phyloP scores from a whole-genome alignment of 78 protist genomes.

The Anaeramoeba flamelloides region DNA sequence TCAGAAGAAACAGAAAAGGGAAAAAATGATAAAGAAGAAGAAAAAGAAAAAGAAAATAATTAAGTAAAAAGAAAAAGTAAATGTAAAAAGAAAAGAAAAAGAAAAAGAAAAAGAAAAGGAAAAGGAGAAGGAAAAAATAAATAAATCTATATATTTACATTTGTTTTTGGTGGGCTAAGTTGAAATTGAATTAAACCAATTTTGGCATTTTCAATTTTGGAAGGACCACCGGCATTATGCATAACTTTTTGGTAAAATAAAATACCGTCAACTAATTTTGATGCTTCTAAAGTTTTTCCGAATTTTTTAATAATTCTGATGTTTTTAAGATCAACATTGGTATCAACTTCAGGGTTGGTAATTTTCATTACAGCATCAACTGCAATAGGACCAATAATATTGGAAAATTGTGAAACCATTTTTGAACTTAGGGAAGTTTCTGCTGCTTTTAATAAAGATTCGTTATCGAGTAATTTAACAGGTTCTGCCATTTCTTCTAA shows the following conservation, averaged over 20 bases:
- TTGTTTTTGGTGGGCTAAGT: slow-evolving; percentile 96
- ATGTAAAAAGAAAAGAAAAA: too few species aligned
- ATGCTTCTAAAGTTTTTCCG: slow-evolving; percentile 94
- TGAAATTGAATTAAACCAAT: slow-evolving; percentile 96
- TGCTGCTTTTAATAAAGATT: slow-evolving; percentile 63
- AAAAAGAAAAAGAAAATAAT: too few species aligned
- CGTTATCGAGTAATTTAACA: slow-evolving; percentile 68
- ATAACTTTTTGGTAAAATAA: slow-evolving; percentile 70
- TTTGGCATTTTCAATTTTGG: slow-evolving; percentile 77
- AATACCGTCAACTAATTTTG: slow-evolving; percentile 79
- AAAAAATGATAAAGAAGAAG: too few species aligned
- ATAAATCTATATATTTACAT: slow-evolving; percentile 69
- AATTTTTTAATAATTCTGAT: slow-evolving; percentile 53
- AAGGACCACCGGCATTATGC: slow-evolving; percentile 58
- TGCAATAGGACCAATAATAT: slow-evolving; percentile 82
- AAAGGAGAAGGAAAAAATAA: too few species aligned
- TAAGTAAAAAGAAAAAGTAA: too few species aligned
- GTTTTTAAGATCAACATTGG: slow-evolving; percentile 65
- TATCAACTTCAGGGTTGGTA: slow-evolving; percentile 33
- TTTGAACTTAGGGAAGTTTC: slow-evolving; percentile 76
- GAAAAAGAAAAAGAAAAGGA: too few species aligned
- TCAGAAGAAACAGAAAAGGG: too few species aligned
- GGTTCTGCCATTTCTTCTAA: slow-evolving; percentile 52
- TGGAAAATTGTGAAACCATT: slow-evolving; percentile 82
- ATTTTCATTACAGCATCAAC: slow-evolving; percentile 87